Evolutionary conservation across 1,284 basidiomycete species (phyloP).

Genomic region (Phlebopus sp.): DNA sequence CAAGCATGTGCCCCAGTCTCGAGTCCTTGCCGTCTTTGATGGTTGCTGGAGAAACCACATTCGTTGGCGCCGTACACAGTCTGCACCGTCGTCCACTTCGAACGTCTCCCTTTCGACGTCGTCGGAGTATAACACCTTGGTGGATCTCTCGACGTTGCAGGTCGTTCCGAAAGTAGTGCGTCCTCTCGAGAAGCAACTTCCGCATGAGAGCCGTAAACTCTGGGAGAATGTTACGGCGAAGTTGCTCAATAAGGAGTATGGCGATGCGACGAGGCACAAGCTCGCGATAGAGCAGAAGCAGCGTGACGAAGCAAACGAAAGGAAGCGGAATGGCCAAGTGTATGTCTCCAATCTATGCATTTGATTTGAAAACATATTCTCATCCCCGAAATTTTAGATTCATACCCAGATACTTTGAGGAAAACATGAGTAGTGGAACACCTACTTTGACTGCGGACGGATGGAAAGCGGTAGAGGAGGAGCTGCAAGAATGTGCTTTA

Average conservation of each 20-base stretch:
- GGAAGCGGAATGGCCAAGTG: conserved; percentile 76
- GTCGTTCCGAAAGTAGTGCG: conserved; percentile 85
- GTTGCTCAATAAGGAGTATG: conserved; percentile 82
- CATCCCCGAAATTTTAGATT: conserved; percentile 51
- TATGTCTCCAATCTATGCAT: conserved; percentile 44
- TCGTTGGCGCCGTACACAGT: conserved; percentile 74
- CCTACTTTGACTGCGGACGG: conserved; percentile 74
- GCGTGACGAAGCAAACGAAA: conserved; percentile 79
- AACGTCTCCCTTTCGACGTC: conserved; percentile 36
- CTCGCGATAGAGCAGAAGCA: conserved; percentile 87
- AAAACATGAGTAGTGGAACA: conserved; percentile 69
- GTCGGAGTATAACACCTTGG: conserved; percentile 64
- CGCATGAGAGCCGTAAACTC: conserved; percentile 81
- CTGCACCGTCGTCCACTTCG: conserved; percentile 45
- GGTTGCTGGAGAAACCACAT: conserved; percentile 87
- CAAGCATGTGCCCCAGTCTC: conserved; percentile 84
- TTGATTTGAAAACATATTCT: background rate
- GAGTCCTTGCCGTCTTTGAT: conserved; percentile 80
- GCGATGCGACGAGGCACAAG: conserved; percentile 87
- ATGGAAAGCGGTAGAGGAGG: conserved; percentile 65
- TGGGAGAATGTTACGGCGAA: conserved; percentile 85
- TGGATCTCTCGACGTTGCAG: conserved; percentile 76
- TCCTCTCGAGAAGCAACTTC: conserved; percentile 75
- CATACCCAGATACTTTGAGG: conserved; percentile 77
- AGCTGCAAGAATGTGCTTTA: conserved; percentile 39